Base-by-base conservation (phyloP, 768 basidiomycete species). In the Leccinum aurantiacum region DNA sequence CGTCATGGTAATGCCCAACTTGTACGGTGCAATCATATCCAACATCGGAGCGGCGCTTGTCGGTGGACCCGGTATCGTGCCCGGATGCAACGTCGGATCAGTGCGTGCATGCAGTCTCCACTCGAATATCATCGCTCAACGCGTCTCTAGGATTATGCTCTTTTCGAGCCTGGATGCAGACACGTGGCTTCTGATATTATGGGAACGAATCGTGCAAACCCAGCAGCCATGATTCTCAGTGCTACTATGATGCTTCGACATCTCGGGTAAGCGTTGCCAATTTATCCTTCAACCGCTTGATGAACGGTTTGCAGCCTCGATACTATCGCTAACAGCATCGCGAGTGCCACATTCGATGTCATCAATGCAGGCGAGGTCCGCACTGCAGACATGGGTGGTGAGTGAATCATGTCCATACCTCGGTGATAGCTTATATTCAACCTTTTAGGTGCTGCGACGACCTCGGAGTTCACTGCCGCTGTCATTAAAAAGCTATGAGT, bases 31-130 rank as follows among this genome's bases (percentile, higher is more conserved):
- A 66, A 98, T 98, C 69, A 89, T 95, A 60, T 95, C 93, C 65
- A 98, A 99, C 82, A 98, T 99, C 63, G 96, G 97, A 68, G 95
- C 97, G 61, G 97, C 96, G 22, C 89, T 99, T 22, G 96, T 99
- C 44, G 97, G 97, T 71, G 97, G 97, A 44, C 97, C 96, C 41
- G 97, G 97, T 71, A 87, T 98, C 67, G 96, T 98, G 24, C 95
- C 97, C 9, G 97, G 97, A 17, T 96, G 95, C 80, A 98, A 98
- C 75, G 90, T 99, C 67, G 97, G 97, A 69, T 84, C 93, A 57
- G 93, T 93, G 67, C 65, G 78, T 79, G 71, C 44, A 44, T 47
- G 19, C 47, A 55, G 37, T 55, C 27, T 47, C 4, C 1, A 25
- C 41, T 56, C 15, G 38, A 33, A 48, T 38, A 25, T n/a, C 19